Evolutionary conservation across 83 land plant species (phyloP), one percentile per base, ranked within the genome.

Genomic region (Picea abies): DNA sequence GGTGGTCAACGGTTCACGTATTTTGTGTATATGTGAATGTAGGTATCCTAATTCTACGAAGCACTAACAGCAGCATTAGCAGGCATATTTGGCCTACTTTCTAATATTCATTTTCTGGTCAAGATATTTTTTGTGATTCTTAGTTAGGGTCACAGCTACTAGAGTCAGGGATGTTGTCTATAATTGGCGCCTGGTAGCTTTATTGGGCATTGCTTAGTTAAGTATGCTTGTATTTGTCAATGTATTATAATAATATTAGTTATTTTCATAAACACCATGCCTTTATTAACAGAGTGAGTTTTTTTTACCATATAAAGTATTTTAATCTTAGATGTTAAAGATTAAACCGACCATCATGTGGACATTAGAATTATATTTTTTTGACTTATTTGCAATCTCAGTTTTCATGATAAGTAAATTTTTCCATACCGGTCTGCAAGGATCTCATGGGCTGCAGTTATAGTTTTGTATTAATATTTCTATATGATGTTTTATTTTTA

Each of bases 1-100:
- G 11, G 78, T 94, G 71, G 98, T 94, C 52, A 85, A 88, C 65
- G 96, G 87, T 26, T 91, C 96, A 15, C 92, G 96, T 60, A 90
- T 84, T 66, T 4, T 87, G 12, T 96, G 98, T 81, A 90, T 85
- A 17, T 94, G 98, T 84, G 96, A 91, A 11, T 96, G 98, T 84
- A 92, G 83, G 62, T 66, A 14, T 71, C 66, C 61, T 23, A 83
- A 79, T 78, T 56, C 26, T 60, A 83, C 85, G 9, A 83, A 32
- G 44, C 39, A 60, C 37, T 39, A 79, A 35, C 52, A 44, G 20
- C 20, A 61, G 4, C 11, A 20, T 19, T 39, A 32, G 1, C 32
- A 61, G 61, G 78, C 60, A 76, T 76, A 29, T 16, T 49, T 76
- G 4, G 60, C 60, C 61, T 23, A 49, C 32, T 76, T 20, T 22